Base-by-base conservation (phyloP, 257 asterid genomes). In the Forsythia suspensa region DNA sequence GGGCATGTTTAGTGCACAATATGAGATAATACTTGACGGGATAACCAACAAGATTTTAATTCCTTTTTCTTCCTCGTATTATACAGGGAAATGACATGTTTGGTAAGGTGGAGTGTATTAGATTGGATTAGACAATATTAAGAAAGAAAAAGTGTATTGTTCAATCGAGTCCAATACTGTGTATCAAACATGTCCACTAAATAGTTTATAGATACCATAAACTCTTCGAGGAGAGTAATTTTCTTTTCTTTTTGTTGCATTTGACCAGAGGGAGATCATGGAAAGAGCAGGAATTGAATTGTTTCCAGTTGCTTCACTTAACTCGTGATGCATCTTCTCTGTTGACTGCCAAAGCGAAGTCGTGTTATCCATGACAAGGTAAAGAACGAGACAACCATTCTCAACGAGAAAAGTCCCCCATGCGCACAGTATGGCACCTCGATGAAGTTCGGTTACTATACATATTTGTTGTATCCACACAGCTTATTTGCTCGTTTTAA, bases 201-300 rank as follows among this genome's bases (percentile, higher is more conserved):
- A 2, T 48, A 4, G 24, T 59, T 59, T n/a, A 59, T 20, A 21
- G 36, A 20, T 59, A 3, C 34, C 67, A 59, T 20, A 20, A 59
- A 59, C 67, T 59, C 36, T 59, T 57, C 8, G 51, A 59, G 24
- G 41, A 61, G 48, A 44, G 51, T 76, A 68, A 75, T 52, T 29
- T 43, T 4, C 67, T 67, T 46, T 40, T 21, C 57, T 61, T 65
- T 21, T 18, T 67, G 40, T 74, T 74, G 65, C 59, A 34, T 68
- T 80, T 74, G 81, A 48, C 79, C 94, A 92, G 97, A 66, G 77
- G 79, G 89, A 79, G 83, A 76, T 92, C 70, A 72, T 87, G 90
- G 74, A 81, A 79, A 79, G 74, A 76, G 89, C 89, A 43, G 74
- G 68, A 41, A 3, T 44, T 7, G 95, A 90, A 87, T 83, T 87